Evolutionary conservation across 345 rosid genomes (phyloP), one percentile per base, ranked within the genome.

Genomic region (Salix caprea): DNA sequence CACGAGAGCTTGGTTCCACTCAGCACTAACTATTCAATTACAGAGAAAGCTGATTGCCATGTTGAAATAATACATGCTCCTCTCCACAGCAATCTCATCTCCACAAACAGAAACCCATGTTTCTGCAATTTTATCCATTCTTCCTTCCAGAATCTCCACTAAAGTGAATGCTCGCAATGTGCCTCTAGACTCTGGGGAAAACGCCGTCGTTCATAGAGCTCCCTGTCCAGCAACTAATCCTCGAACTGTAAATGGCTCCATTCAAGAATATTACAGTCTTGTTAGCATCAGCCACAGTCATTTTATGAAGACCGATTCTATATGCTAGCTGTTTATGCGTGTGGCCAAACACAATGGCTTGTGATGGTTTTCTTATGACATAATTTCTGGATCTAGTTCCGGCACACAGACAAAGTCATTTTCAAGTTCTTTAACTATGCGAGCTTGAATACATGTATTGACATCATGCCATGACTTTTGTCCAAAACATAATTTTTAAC

Each of bases 281-380:
- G 78, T 89, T 91, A 52, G 76, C 66, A 58, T 88, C 89, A 60
- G 80, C 78, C 74, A 82, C 88, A 34, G 87, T 82, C 97, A 94
- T 92, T 87, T 90, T 88, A 66, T 92, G 85, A 15, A 80, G 80
- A 72, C 92, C 95, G 65, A 86, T 88, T 46, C 95, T 85, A 37
- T 82, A 36, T 44, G 90, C 88, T 69, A 92, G 88, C 87, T 87
- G 85, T 68, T 92, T 92, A 65, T 94, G 97, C 98, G 91, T 92
- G 88, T 92, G 98, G 40, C 97, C 97, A 71, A 91, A 94, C 77
- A 92, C 89, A 7, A 91, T 91, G 30, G 30, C 30, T 28, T 28
- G 30, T 28, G 30, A 28, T 28, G 30, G 30, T 28, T 28, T 28
- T 28, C 30, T 28, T 28, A 28, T 28, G 30, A 28, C 30, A 28